Evolutionary conservation across 441 rosid genomes (phyloP), one percentile per base, ranked within the genome.

Genomic region (Populus hybrid): DNA sequence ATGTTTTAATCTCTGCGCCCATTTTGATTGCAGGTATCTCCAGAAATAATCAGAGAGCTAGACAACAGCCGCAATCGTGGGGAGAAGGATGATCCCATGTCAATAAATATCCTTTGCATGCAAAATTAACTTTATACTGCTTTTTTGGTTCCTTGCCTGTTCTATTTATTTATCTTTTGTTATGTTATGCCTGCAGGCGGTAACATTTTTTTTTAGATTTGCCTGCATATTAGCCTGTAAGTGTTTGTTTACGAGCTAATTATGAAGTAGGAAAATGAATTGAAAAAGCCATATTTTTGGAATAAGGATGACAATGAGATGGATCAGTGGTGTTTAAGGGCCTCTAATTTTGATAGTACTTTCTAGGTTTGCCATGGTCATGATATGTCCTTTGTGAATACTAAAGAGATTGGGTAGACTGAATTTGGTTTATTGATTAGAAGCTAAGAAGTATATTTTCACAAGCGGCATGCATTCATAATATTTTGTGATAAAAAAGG

Each of bases 21-120:
- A 16, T 26, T 68, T 69, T 61, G 68, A 10, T 23, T 76, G 68
- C 74, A 90, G 98, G 93, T 94, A 80, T 89, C 98, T 36, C 93
- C 95, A 73, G 97, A 91, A 87, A 91, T 95, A 79, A 64, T 79
- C 56, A 88, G 92, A 80, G 99, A 95, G 87, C 86, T 92, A 29
- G 87, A 88, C 73, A 87, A 84, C 77, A 89, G 93, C 82, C 91
- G 93, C 77, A 92, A 85, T 85, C 92, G 97, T 16, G 94, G 97
- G 21, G 97, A 93, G 86, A 89, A 88, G 82, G 94, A 85, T n/a
- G 87, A 91, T 84, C 86, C 84, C 12, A 88, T 88, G 90, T 50
- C 78, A 74, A 83, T 84, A 63, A 83, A 92, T 89, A 91, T 91
- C 94, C 94, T 91, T 88, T 83, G 42, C 73, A 67, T 76, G 42